Evolutionary conservation across 768 basidiomycete genomes (phyloP).

Genomic region (Termitomyces sp.): DNA sequence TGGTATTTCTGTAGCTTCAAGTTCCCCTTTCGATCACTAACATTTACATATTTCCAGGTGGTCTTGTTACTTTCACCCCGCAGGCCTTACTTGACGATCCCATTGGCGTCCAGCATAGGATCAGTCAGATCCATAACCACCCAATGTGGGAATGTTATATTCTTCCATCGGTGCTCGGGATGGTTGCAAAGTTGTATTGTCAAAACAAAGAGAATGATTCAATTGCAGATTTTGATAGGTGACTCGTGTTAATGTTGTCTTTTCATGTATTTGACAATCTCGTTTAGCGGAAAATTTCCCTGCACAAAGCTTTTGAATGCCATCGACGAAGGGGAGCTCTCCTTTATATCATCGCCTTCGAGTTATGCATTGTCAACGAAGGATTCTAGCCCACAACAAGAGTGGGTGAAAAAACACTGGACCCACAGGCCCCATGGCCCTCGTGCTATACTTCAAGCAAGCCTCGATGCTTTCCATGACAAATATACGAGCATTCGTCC

Average conservation of each 20-base stretch:
- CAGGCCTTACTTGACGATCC: conserved; percentile 55
- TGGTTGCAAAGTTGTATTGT: conserved; percentile 40
- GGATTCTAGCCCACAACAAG: conserved; percentile 15
- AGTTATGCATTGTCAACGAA: conserved; percentile 17
- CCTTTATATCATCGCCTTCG: conserved; percentile 50
- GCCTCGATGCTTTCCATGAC: conserved; percentile 36
- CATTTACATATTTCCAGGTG: conserved; percentile 41
- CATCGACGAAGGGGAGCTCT: conserved; percentile 55
- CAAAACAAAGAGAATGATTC: conserved; percentile 32
- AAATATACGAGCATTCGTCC: conserved; percentile 31
- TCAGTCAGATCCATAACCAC: conserved; percentile 52
- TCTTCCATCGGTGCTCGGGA: conserved; percentile 59
- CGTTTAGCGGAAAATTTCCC: conserved; percentile 35
- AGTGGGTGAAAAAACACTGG: conserved; percentile 40
- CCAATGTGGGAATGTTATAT: conserved; percentile 70
- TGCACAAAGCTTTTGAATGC: conserved; percentile 38
- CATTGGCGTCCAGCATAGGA: conserved; percentile 40
- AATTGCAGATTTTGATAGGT: conserved; percentile 37
- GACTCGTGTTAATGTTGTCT: conserved; percentile 12
- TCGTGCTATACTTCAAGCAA: conserved; percentile 41
- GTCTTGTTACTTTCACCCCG: conserved; percentile 69
- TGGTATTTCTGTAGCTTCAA: conserved; percentile 34
- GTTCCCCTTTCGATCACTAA: neutral
- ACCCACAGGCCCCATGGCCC: conserved; percentile 26
- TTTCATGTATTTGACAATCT: neutral